Percentiles rank a stretch among this genome's conserved stretches.
These are phyloP conservation scores for Sicyos edulis DNA, from an alignment of 306 rosid genomes.

Conservation along the genomic window DNA sequence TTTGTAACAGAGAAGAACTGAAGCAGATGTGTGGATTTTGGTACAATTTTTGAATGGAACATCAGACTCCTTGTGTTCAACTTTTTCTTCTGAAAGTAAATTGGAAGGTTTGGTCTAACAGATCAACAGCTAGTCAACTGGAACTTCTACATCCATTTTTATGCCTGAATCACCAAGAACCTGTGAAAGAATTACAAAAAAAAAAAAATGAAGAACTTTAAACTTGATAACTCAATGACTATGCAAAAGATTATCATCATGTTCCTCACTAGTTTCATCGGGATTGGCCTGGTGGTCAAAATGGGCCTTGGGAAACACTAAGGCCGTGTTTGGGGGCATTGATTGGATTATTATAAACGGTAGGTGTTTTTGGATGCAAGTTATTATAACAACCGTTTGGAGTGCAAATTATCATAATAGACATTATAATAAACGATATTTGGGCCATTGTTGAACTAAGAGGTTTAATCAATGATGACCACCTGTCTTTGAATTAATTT, in stretches of 20 bases:
- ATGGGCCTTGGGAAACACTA: too few species aligned
- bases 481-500: too few species aligned
- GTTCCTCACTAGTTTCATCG: neutral
- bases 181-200: constrained; percentile 27
- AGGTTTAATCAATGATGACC: too few species aligned
- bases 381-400: too few species aligned
- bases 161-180: constrained; percentile 52
- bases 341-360: too few species aligned
- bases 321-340: too few species aligned
- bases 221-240: neutral
- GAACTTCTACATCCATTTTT: constrained; percentile 80
- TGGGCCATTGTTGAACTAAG: too few species aligned
- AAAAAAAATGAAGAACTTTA: neutral
- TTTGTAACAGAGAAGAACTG: neutral
- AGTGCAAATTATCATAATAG: too few species aligned
- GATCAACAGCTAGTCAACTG: constrained; percentile 42
- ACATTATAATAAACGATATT: too few species aligned
- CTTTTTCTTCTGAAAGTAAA: neutral
- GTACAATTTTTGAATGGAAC: neutral
- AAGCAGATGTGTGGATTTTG: neutral
- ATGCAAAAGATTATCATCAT: neutral
- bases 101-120: neutral
- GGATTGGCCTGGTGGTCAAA: too few species aligned
- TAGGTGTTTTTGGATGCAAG: too few species aligned
- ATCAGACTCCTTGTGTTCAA: neutral